phyloP scores from a whole-genome alignment of 768 basidiomycete species.

The Jaapia argillacea region DNA sequence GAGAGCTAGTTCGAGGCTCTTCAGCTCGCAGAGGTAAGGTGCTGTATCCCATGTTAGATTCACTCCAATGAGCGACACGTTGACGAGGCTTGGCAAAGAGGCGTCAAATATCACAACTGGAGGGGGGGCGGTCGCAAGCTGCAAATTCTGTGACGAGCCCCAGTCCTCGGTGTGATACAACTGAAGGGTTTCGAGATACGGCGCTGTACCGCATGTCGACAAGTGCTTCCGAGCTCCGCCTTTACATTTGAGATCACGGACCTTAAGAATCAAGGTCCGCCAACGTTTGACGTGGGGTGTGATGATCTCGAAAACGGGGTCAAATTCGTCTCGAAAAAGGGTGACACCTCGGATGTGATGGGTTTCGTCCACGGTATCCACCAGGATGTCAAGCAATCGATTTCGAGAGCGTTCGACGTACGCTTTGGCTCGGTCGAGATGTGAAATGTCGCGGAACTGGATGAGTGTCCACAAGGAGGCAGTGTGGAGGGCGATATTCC shows the following conservation, averaged over 20 bases:
- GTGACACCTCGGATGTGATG: slow-evolving; percentile 41
- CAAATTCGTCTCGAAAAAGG: slow-evolving; percentile 41
- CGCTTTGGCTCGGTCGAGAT: slow-evolving; percentile 35
- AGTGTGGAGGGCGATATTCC: slow-evolving; percentile 39
- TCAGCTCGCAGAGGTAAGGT: slow-evolving; percentile 38
- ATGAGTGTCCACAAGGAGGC: slow-evolving; percentile 46
- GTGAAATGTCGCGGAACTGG: slow-evolving; percentile 39
- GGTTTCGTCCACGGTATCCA: slow-evolving; percentile 41
- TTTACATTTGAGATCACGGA: slow-evolving; percentile 53
- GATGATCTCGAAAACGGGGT: slow-evolving; percentile 24
- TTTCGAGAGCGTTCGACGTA: slow-evolving; percentile 30
- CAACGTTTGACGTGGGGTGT: slow-evolving; percentile 37
- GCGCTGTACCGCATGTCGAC: slow-evolving; percentile 40
- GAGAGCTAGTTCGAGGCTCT: slow-evolving; percentile 46
- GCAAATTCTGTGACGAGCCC: slow-evolving; percentile 37
- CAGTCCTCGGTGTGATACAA: slow-evolving; percentile 60
- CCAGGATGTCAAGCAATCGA: slow-evolving; percentile 36
- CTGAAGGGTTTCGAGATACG: slow-evolving; percentile 47
- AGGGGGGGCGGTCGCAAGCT: slow-evolving; percentile 43
- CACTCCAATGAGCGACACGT: slow-evolving; percentile 55
- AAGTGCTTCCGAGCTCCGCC: slow-evolving; percentile 38
- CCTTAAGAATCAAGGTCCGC: slow-evolving; percentile 51
- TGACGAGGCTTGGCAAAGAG: slow-evolving; percentile 36
- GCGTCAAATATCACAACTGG: slow-evolving; percentile 51
- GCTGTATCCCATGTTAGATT: slow-evolving; percentile 49